Evolutionary conservation across 306 rosid species (phyloP).

Genomic region (Corylus americana): DNA sequence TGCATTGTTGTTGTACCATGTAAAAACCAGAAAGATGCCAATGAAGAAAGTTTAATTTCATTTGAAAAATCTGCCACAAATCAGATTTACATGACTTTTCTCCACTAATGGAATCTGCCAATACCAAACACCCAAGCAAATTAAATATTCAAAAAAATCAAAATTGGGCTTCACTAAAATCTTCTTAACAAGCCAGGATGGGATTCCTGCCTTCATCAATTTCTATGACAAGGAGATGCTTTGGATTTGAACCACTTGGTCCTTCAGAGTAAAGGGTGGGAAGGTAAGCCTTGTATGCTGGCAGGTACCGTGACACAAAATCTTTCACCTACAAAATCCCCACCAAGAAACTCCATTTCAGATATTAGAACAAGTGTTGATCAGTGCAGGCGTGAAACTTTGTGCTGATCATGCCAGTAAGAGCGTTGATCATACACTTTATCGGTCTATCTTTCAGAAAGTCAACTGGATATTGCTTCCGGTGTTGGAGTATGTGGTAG

Average conservation of each 20-base stretch:
- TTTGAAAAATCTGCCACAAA: constrained; percentile 3
- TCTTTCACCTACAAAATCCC: constrained; percentile 62
- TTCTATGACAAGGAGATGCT: constrained; percentile 64
- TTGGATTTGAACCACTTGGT: constrained; percentile 77
- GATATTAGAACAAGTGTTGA: background rate
- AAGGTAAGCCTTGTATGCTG: constrained; percentile 90
- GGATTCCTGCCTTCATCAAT: constrained; percentile 95
- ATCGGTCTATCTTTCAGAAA: no score
- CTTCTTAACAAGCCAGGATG: constrained; percentile 52
- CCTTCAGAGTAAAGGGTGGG: constrained; percentile 89
- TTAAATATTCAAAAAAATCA: constrained; percentile 34
- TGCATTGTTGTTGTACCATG: background rate
- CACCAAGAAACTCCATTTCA: constrained; percentile 26
- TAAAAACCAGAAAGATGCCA: constrained; percentile 23
- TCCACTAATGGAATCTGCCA: constrained; percentile 17
- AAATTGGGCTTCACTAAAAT: constrained; percentile 19
- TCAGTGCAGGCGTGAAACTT: no score
- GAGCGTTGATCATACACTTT: no score
- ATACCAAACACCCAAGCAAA: constrained; percentile 16
- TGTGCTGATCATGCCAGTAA: no score
- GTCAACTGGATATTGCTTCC: no score
- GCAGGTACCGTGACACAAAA: constrained; percentile 91
- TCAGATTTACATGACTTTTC: constrained; percentile 26
- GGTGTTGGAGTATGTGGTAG: no score
- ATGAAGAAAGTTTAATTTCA: constrained; percentile 29